Conservation (phyloP, 2,329 filamentous ascomycete species). For the Phyllosticta citriasiana region DNA sequence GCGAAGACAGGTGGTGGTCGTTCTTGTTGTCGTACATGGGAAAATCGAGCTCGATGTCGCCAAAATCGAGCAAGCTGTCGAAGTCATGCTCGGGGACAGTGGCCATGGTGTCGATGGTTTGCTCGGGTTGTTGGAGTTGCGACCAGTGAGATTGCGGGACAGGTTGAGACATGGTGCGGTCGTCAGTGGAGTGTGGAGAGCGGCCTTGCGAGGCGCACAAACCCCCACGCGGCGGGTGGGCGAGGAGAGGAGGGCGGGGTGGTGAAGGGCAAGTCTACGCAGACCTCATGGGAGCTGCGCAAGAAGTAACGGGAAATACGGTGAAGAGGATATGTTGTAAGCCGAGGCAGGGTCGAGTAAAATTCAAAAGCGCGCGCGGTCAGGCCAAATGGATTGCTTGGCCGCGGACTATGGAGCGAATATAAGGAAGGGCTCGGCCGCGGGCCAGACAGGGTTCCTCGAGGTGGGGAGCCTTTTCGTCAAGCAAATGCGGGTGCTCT, state of each 20-base stretch:
- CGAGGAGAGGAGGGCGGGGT: background rate
- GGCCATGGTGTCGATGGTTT: constrained; percentile 32
- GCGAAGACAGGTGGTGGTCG: constrained; percentile 21
- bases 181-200: background rate
- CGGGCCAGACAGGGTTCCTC: background rate
- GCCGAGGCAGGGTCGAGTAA: background rate
- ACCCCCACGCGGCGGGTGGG: constrained; percentile 4
- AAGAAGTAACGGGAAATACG: background rate
- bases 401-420: background rate
- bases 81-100: constrained; percentile 32
- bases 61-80: constrained; percentile 33
- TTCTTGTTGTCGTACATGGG: constrained; percentile 18
- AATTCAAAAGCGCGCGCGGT: background rate
- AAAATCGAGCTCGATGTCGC: constrained; percentile 23
- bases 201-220: constrained; percentile 1
- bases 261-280: background rate
- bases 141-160: constrained; percentile 29
- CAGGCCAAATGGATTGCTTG: background rate
- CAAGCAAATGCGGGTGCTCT: background rate
- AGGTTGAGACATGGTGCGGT: constrained; percentile 9
- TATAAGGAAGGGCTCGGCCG: background rate
- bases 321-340: background rate
- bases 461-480: background rate
- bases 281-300: background rate
- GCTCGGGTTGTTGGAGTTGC: constrained; percentile 17